phyloP scores from a whole-genome alignment of 768 basidiomycete species.

The Hydnomerulius pinastri region DNA sequence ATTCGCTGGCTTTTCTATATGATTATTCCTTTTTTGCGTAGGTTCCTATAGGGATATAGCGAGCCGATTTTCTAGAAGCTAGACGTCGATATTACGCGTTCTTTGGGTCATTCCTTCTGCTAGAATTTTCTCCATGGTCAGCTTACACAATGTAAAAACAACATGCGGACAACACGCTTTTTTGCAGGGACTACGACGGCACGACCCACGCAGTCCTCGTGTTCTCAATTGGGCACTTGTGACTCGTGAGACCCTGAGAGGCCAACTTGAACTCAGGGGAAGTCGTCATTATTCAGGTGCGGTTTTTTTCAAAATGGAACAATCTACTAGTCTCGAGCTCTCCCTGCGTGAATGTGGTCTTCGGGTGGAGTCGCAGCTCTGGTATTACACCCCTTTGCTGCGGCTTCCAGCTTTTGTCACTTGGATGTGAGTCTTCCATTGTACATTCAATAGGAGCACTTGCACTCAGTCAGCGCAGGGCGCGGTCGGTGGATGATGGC shows the following conservation, averaged over 20 bases:
- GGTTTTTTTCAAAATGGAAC: too few relatives aligned
- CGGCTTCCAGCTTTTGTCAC: too few relatives aligned
- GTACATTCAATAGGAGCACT: too few relatives aligned
- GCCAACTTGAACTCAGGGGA: too few relatives aligned
- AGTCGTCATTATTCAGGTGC: neutral
- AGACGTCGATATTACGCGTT: conserved; percentile 18
- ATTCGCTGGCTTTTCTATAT: conserved; percentile 39
- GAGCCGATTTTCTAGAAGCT: conserved; percentile 24
- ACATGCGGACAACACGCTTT: conserved; percentile 15
- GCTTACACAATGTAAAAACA: conserved; percentile 11
- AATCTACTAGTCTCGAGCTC: too few relatives aligned
- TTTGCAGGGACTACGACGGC: conserved; percentile 10
- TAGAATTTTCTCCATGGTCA: conserved; percentile 14
- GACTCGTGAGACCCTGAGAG: too few relatives aligned
- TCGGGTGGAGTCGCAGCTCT: too few relatives aligned
- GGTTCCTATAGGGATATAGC: conserved; percentile 22
- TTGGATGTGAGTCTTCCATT: too few relatives aligned
- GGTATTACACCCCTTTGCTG: too few relatives aligned
- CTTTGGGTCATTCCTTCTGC: conserved; percentile 7
- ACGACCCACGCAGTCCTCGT: conserved; percentile 8
- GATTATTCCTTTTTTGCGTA: conserved; percentile 40
- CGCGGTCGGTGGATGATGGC: too few relatives aligned
- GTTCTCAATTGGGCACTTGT: neutral
- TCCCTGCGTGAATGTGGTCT: too few relatives aligned
- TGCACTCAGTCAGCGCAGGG: too few relatives aligned